Evolutionary conservation across 192 early-diverging fungal genomes (phyloP).

Genomic region (Rhizoclosmatium globosum): DNA sequence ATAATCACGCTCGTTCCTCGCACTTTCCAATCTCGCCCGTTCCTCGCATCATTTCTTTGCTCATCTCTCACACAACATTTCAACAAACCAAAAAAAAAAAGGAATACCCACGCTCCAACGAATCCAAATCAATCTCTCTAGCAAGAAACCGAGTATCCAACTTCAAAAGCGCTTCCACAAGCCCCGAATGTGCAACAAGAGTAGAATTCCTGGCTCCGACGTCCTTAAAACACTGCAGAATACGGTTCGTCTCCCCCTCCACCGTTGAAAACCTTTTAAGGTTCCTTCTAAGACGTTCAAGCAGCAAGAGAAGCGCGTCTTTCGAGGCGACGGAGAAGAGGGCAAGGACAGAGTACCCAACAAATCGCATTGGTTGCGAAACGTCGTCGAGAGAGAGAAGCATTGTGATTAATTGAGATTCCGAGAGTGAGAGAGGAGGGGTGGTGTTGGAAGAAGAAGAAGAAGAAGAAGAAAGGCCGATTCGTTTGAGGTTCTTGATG

Average conservation of each 20-base stretch:
- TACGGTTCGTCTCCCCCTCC: neutral
- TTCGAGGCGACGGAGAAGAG: too few relatives aligned
- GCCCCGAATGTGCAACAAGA: neutral
- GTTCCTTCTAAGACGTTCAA: too few relatives aligned
- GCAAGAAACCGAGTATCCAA: slow-evolving; percentile 74
- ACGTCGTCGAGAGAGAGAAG: slow-evolving; percentile 83
- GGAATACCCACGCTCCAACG: slow-evolving; percentile 55
- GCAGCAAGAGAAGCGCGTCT: too few relatives aligned
- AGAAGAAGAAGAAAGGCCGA: slow-evolving; percentile 57
- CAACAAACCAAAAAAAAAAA: too few relatives aligned
- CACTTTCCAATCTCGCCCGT: too few relatives aligned
- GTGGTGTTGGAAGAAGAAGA: too few relatives aligned
- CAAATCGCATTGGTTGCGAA: slow-evolving; percentile 66
- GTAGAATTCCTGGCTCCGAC: too few relatives aligned
- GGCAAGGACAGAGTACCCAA: slow-evolving; percentile 70
- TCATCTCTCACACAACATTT: too few relatives aligned
- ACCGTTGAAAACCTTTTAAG: neutral
- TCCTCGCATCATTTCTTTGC: too few relatives aligned
- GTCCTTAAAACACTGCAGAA: too few relatives aligned
- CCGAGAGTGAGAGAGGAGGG: slow-evolving; percentile 62
- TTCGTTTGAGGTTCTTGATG: slow-evolving; percentile 75
- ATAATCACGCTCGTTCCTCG: too few relatives aligned
- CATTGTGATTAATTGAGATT: slow-evolving; percentile 78
- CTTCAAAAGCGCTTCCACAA: slow-evolving; percentile 67
- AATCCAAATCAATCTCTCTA: slow-evolving; percentile 74